phyloP scores from a whole-genome alignment of 495 filamentous ascomycete genomes.

The Paragyromitra xinjiangensis region DNA sequence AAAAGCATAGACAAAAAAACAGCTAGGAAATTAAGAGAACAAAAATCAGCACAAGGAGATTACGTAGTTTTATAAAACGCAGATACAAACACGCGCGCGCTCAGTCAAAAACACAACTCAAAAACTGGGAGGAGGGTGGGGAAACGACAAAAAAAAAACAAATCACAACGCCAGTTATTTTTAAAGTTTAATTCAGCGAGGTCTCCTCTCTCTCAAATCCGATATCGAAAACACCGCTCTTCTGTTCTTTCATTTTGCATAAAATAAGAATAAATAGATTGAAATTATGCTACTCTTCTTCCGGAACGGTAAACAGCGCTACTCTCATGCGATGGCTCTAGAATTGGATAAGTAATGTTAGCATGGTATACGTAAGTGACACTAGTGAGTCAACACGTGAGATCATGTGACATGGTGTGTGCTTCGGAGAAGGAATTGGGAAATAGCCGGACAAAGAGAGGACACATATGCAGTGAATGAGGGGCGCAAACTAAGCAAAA shows the following conservation, averaged over 20 bases:
- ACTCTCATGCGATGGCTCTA: conserved; percentile 78
- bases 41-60: conserved; percentile 43
- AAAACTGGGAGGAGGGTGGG: background rate
- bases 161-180: conserved; percentile 55
- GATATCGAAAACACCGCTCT: conserved; percentile 28
- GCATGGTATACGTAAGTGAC: conserved; percentile 29
- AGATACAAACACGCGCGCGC: conserved; percentile 10
- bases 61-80: conserved; percentile 46
- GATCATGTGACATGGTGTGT: conserved; percentile 30
- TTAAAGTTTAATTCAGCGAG: conserved; percentile 49
- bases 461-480: conserved; percentile 11
- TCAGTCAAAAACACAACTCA: conserved; percentile 16
- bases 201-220: conserved; percentile 28
- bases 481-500: background rate
- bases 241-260: conserved; percentile 28
- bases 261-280: conserved; percentile 46
- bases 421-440: conserved; percentile 1
- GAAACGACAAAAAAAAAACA: conserved; percentile 48
- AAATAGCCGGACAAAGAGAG: conserved; percentile 25
- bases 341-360: conserved; percentile 55
- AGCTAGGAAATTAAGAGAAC: conserved; percentile 19
- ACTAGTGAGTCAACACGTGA: conserved; percentile 20
- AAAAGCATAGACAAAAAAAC: conserved; percentile 31
- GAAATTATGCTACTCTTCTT: conserved; percentile 53
- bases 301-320: conserved; percentile 64